Evolutionary conservation across 805 yeast genomes (phyloP), one percentile per base, ranked within the genome.

Genomic region (Saturnispora bothae): DNA sequence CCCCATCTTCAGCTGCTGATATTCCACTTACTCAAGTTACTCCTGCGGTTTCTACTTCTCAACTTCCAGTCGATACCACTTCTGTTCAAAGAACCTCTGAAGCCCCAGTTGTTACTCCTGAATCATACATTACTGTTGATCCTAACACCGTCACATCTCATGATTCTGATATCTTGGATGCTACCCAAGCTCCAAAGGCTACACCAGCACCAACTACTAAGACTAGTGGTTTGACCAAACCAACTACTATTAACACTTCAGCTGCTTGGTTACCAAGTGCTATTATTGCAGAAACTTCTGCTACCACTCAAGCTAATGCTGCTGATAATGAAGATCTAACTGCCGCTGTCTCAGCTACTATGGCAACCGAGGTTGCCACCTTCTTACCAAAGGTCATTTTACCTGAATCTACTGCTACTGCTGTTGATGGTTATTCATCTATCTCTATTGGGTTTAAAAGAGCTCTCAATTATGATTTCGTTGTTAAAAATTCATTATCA

Each of bases 381-480:
- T 70, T 74, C 25, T 65, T 84, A 46, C 95, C 95, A 36, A 74
- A 75, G 49, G 83, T 82, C 8, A 83, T 86, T 50, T 72, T 85
- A 0, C 94, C 95, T n/a, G 46, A 43, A 14, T 33, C 39, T 46
- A 26, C 47, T 54, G 44, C 32, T 13, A 62, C 61, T 3, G 60
- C 64, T 7, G 68, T 76, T 10, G 55, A 68, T 2, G 60, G 65
- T 13, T 71, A 73, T 51, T 64, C 68, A 36, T 57, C 76, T 40
- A 73, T 86, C 38, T 76, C 81, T 34, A 63, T 86, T 53, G 95
- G 94, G 4, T 89, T 89, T 66, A 76, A 77, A 50, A 60, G 75
- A 41, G 73, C 78, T 3, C 72, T 86, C 59, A 86, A 85, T 59
- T 89, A 88, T 60, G 83, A 84, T 34, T 84, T 82, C 55, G 83